Base-by-base conservation (phyloP, 495 filamentous ascomycete species). In the Trichoderma parareesei region DNA sequence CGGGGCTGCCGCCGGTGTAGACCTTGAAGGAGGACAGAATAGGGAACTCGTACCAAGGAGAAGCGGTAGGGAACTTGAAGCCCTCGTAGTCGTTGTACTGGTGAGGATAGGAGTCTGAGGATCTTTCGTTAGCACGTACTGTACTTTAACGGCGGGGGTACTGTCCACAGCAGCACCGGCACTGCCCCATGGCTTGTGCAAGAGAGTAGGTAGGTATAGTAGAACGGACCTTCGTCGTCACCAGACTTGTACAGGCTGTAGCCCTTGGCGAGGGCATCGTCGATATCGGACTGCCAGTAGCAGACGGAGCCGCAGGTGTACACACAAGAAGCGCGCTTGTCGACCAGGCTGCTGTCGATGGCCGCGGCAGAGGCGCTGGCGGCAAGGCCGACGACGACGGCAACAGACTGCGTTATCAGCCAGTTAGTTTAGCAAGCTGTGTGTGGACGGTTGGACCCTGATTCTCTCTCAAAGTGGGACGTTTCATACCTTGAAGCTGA, bases 41-140 rank as follows among this genome's bases (percentile, higher is more conserved):
- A 1, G 89, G 89, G 71, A 85, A 91, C 71, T 91, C 89, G 67
- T 89, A 87, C 76, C 85, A 91, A 0, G 87, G 85, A 1, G 66
- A 67, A 10, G 59, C 13, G 49, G 74, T 79, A 42, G 81, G 77
- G 76, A 92, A 91, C 64, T 73, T 75, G 73, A 91, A 90, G 46
- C 84, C 86, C 72, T 92, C 89, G 72, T 85, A 85, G 81, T 91
- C 79, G 71, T 90, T 82, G 79, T 90, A 91, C 60, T 77, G 75
- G 75, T 91, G 88, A 0, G 88, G 89, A 72, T 91, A 91, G 67
- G 73, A 69, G 71, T 81, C 77, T 65, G 64, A 68, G 18, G 38
- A 43, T 10, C 46, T 62, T 53, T 49, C 27, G 2, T 27, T 27
- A 27, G 27, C 27, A 27, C 27, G 2, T 27, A 27, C 27, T 2